Percentiles rank a stretch among this genome's conserved stretches.
Conservation (phyloP, 805 yeast species). For the Metschnikowia proteae region DNA sequence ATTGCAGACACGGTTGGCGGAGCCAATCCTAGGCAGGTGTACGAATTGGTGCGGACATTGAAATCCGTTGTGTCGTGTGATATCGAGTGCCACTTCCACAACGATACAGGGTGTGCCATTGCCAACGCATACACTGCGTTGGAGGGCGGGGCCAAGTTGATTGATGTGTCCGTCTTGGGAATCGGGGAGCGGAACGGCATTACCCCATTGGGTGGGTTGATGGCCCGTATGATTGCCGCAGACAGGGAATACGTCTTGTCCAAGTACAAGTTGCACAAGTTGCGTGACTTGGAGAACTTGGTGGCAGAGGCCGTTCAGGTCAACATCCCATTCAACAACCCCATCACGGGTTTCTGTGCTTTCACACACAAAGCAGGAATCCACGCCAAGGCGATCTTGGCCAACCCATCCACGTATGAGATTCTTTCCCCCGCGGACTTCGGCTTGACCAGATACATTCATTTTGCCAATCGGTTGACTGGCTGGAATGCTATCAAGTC, state of each 20-base stretch:
- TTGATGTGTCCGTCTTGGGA: constrained; percentile 94
- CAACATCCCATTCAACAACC: constrained; percentile 96
- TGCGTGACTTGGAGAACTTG: constrained; percentile 90
- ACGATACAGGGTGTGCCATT: constrained; percentile 98
- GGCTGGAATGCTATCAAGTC: constrained; percentile 99
- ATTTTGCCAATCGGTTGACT: constrained; percentile 95
- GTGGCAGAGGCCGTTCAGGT: constrained; percentile 98
- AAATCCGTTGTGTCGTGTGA: constrained; percentile 93
- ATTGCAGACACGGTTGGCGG: constrained; percentile 99
- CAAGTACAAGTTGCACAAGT: constrained; percentile 92
- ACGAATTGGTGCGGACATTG: constrained; percentile 91
- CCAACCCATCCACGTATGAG: constrained; percentile 98
- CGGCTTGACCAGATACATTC: constrained; percentile 94
- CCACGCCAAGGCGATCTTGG: constrained; percentile 97
- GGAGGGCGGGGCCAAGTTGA: constrained; percentile 94
- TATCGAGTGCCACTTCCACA: constrained; percentile 97
- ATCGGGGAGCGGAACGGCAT: constrained; percentile 99
- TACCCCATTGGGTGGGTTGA: constrained; percentile 94
- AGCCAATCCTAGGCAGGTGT: constrained; percentile 98
- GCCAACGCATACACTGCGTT: constrained; percentile 97
- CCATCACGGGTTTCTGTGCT: constrained; percentile 99
- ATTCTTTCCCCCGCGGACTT: constrained; percentile 92
- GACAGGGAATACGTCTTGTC: constrained; percentile 93
- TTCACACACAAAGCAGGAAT: constrained; percentile 99
- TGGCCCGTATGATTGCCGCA: constrained; percentile 99